Percentiles rank a stretch among this genome's conserved stretches.
Conservation (phyloP, 1,284 basidiomycete genomes). For the Chalciporus sp. region DNA sequence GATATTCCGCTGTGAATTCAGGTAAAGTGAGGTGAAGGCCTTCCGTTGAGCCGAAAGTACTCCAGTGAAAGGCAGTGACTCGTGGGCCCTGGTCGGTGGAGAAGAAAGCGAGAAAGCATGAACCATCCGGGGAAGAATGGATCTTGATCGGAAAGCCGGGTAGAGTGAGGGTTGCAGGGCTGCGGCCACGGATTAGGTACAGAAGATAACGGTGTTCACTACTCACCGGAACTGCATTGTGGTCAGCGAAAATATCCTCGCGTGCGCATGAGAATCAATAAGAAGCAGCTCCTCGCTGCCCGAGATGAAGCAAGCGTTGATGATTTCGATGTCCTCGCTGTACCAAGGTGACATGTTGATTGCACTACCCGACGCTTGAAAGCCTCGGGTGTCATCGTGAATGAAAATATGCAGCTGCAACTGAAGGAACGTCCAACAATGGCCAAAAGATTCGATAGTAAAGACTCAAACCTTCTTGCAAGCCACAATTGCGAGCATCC, state of each 20-base stretch:
- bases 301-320: constrained; percentile 37
- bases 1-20: not conserved
- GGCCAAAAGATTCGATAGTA: not conserved
- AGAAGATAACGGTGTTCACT: not conserved
- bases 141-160: constrained; percentile 19
- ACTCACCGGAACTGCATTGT: constrained; percentile 53
- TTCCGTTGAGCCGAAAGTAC: constrained; percentile 24
- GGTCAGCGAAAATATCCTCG: constrained; percentile 51
- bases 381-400: constrained; percentile 44
- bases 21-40: constrained; percentile 20
- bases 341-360: constrained; percentile 51
- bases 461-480: constrained; percentile 38
- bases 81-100: constrained; percentile 26
- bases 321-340: constrained; percentile 28
- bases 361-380: constrained; percentile 38
- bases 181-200: constrained; percentile 3
- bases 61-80: constrained; percentile 28
- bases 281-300: constrained; percentile 53
- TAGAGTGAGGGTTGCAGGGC: constrained; percentile 26
- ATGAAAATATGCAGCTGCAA: constrained; percentile 45
- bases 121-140: constrained; percentile 51
- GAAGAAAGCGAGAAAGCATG: constrained; percentile 45
- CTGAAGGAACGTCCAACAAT: constrained; percentile 19
- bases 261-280: constrained; percentile 43
- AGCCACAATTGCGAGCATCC: constrained; percentile 47